Percentiles rank a stretch among this genome's conserved stretches.
phyloP scores from a whole-genome alignment of 805 yeast genomes.

The Yarrowia porcina region DNA sequence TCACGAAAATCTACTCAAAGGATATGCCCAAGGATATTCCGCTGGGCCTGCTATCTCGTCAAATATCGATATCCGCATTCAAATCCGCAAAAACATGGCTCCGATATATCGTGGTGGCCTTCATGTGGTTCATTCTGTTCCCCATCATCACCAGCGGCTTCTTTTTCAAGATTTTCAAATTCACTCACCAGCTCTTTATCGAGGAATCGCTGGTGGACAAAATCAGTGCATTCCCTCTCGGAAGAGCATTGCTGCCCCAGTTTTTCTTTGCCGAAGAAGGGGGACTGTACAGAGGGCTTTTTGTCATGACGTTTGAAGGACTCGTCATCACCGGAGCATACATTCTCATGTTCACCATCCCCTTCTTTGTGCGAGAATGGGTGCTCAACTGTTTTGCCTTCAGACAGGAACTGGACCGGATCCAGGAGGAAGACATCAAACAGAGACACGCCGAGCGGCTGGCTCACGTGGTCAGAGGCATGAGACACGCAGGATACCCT shows the following conservation, averaged over 20 bases:
- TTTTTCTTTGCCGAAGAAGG: background rate
- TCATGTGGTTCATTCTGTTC: slow-evolving; percentile 7
- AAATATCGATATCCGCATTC: background rate
- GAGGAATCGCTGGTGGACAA: background rate
- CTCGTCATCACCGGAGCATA: slow-evolving; percentile 33
- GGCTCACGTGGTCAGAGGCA: background rate
- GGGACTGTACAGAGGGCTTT: background rate
- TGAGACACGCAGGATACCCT: background rate
- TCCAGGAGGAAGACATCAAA: slow-evolving; percentile 1
- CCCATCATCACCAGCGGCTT: background rate
- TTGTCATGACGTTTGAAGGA: slow-evolving; percentile 34
- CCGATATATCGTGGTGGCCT: slow-evolving; percentile 5
- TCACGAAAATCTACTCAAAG: slow-evolving; percentile 61
- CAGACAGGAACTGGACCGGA: slow-evolving; percentile 29
- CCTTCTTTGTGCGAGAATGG: slow-evolving; percentile 43
- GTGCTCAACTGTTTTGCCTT: slow-evolving; percentile 36
- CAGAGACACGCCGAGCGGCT: slow-evolving; percentile 1
- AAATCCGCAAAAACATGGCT: background rate
- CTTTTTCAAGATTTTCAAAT: background rate
- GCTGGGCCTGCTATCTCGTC: slow-evolving; percentile 43
- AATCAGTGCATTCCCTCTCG: background rate
- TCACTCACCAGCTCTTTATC: slow-evolving; percentile 3
- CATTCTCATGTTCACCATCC: slow-evolving; percentile 40
- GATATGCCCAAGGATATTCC: slow-evolving; percentile 68
- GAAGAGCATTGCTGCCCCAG: background rate